Base-by-base conservation (phyloP, 2,329 filamentous ascomycete genomes). In the Dothiorella sarmentorum region DNA sequence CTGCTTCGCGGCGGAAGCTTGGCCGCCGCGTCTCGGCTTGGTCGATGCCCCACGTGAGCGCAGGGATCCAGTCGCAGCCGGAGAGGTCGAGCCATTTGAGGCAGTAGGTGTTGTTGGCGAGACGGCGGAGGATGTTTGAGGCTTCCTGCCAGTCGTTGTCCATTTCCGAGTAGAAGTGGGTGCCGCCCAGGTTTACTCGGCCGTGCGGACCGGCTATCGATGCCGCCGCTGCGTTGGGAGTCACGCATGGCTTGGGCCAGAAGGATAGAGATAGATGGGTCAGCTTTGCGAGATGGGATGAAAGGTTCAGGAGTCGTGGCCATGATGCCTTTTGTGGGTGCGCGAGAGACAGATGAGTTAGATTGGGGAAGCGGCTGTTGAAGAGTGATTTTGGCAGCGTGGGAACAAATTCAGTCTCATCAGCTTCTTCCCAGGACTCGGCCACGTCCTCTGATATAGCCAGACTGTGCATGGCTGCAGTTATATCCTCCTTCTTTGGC, bases 261-360 rank as follows among this genome's bases (percentile, higher is more conserved):
- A 84, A 76, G 2, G 84, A 83, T 2, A 87, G 74, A 0, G 84
- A 86, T 2, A 87, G 73, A 63, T 86, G 84, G 0, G 83, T 85
- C 22, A 87, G 67, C 3, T 77, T 82, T n/a, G 80, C 75, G 0
- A 84, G 69, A 24, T 80, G 74, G 0, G 78, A 75, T 0, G 83
- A 75, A 1, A 87, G 67, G 1, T 73, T 69, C 2, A 87, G 71
- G 2, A 87, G 74, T 4, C 80, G 76, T 13, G 75, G 69, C 84
- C 84, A 87, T 10, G 76, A 82, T 1, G 78, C 77, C 2, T 68
- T 60, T 3, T 73, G 72, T 3, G 80, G 81, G 56, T 83, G 75
- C 2, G 82, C 81, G 1, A 87, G 76, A 2, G 82, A 86, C 6
- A 87, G 74, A 58, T 80, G 82, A 31, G 79, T 82, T 20, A 87